These are phyloP conservation scores for Arbutus unedo DNA, from an alignment of 148 eudicot species.

Conservation along the genomic window DNA sequence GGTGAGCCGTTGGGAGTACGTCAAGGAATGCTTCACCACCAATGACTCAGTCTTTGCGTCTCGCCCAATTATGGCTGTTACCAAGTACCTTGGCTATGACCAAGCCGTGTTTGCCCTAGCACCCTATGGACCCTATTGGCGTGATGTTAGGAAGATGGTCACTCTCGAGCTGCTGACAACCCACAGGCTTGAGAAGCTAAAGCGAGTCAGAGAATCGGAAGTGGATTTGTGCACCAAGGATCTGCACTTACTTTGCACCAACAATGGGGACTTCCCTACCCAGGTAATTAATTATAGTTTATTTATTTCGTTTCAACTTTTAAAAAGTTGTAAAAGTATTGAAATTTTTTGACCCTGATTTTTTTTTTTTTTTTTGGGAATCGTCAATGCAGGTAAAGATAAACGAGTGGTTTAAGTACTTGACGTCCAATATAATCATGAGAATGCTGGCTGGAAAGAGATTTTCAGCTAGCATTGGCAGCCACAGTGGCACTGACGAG, in stretches of 20 bases:
- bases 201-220: conserved; percentile 19
- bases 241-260: conserved; percentile 10
- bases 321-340: background rate
- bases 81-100: conserved; percentile 28
- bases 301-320: too few relatives aligned
- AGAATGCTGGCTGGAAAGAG: conserved; percentile 42
- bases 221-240: conserved; percentile 18
- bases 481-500: background rate
- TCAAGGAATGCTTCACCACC: conserved; percentile 30
- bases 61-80: conserved; percentile 15
- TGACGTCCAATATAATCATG: conserved; percentile 31
- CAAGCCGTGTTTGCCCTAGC: conserved; percentile 24
- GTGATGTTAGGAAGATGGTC: conserved; percentile 30
- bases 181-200: conserved; percentile 20
- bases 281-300: background rate
- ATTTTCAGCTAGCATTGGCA: conserved; percentile 17
- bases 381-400: conserved; percentile 16
- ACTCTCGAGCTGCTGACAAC: conserved; percentile 25
- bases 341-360: background rate
- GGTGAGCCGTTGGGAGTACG: conserved; percentile 26
- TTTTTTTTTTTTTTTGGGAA: background rate
- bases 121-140: conserved; percentile 43
- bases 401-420: conserved; percentile 38
- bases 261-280: background rate
- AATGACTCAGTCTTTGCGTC: conserved; percentile 23